These are phyloP conservation scores for Pyrrhoderma noxium DNA, from an alignment of 1,284 basidiomycete species.

Conservation along the genomic window DNA sequence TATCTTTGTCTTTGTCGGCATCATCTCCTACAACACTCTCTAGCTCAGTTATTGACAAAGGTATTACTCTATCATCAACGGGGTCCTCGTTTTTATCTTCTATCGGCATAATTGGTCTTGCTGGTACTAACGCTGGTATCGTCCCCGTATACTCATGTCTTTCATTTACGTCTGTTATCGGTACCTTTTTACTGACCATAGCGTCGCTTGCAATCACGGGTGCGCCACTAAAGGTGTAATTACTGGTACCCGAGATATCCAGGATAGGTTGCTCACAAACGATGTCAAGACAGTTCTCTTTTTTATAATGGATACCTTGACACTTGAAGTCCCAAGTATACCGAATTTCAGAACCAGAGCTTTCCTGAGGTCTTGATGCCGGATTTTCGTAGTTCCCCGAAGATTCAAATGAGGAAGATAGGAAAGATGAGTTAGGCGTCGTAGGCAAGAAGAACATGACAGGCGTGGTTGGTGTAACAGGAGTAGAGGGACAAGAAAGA, in stretches of 20 bases:
- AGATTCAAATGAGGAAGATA: not conserved
- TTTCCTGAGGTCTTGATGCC: not conserved
- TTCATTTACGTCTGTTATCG: no score
- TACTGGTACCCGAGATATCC: slow-evolving; percentile 4
- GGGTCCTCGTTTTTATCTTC: not conserved
- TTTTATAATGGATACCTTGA: slow-evolving; percentile 2
- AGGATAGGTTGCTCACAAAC: not conserved
- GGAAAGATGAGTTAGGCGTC: slow-evolving; percentile 4
- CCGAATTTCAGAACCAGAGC: not conserved
- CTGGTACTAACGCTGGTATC: no score
- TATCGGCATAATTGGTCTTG: not conserved
- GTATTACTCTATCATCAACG: not conserved
- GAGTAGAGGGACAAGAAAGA: not conserved
- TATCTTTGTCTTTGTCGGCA: not conserved
- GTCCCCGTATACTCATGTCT: no score
- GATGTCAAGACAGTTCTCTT: no score
- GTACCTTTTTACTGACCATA: no score
- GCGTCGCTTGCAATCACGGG: not conserved
- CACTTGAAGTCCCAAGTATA: slow-evolving; percentile 14
- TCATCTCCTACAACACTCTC: not conserved
- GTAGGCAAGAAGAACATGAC: not conserved
- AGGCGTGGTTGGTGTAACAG: not conserved
- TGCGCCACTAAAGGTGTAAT: no score
- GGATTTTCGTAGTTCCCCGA: not conserved
- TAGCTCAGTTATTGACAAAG: not conserved